Evolutionary conservation across 2,329 filamentous ascomycete genomes (phyloP).

Genomic region (Escovopsis sp.): DNA sequence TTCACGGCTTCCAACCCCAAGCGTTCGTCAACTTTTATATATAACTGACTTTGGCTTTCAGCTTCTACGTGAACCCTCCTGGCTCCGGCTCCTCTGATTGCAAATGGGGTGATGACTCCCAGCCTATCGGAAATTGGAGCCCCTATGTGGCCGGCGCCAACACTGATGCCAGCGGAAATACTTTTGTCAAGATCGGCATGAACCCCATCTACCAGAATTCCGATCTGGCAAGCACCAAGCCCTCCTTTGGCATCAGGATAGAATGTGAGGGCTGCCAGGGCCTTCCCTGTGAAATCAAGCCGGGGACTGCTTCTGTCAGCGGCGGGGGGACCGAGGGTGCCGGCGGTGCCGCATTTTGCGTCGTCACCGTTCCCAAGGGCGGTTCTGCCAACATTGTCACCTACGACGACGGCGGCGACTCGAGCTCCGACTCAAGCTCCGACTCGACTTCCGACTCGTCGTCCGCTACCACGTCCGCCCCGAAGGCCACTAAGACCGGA

Average conservation of each 20-base stretch:
- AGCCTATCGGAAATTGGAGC: slow-evolving; percentile 59
- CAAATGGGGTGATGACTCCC: slow-evolving; percentile 49
- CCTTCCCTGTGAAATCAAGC: slow-evolving; percentile 58
- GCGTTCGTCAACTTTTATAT: too few relatives aligned
- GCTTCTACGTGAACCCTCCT: slow-evolving; percentile 66
- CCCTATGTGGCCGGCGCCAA: slow-evolving; percentile 67
- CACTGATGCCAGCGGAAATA: slow-evolving; percentile 45
- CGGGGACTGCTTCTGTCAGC: slow-evolving; percentile 38
- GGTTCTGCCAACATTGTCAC: slow-evolving; percentile 52
- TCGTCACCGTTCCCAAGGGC: slow-evolving; percentile 58
- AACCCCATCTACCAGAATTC: slow-evolving; percentile 57
- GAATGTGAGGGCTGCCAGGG: slow-evolving; percentile 58
- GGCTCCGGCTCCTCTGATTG: slow-evolving; percentile 50
- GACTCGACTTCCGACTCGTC: slow-evolving; percentile 2
- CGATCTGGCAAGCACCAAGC: slow-evolving; percentile 38
- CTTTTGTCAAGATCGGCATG: slow-evolving; percentile 61
- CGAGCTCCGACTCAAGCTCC: slow-evolving; percentile 8
- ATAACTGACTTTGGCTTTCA: slow-evolving; percentile 14
- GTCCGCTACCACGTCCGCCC: neutral
- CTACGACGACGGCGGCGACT: slow-evolving; percentile 27
- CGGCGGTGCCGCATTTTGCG: slow-evolving; percentile 56
- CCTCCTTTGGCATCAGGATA: slow-evolving; percentile 53
- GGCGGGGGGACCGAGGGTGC: slow-evolving; percentile 49
- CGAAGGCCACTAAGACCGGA: neutral
- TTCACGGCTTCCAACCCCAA: too few relatives aligned